Evolutionary conservation across 768 basidiomycete genomes (phyloP).

Genomic region (Vararia minispora): DNA sequence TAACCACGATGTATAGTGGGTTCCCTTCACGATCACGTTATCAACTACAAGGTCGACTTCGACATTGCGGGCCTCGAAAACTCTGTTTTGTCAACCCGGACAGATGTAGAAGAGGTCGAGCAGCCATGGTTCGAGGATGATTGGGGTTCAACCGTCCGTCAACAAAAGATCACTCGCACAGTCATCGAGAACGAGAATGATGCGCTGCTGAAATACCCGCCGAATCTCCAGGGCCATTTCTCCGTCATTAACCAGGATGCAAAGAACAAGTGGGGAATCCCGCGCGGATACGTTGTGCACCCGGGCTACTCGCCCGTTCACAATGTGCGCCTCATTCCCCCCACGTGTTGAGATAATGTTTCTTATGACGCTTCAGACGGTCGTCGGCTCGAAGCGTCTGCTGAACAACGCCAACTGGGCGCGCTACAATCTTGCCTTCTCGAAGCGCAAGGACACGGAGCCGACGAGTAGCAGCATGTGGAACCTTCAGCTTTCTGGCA

Average conservation of each 20-base stretch:
- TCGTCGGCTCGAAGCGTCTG: conserved; percentile 47
- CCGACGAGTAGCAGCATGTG: conserved; percentile 45
- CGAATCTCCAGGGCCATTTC: conserved; percentile 47
- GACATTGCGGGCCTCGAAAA: conserved; percentile 51
- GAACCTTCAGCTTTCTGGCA: conserved; percentile 52
- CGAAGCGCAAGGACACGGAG: conserved; percentile 49
- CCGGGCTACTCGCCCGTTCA: conserved; percentile 45
- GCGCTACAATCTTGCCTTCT: conserved; percentile 48
- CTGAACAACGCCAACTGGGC: conserved; percentile 59
- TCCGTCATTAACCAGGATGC: conserved; percentile 43
- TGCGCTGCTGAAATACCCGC: conserved; percentile 37
- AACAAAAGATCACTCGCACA: conserved; percentile 38
- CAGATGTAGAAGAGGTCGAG: conserved; percentile 35
- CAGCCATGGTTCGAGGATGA: conserved; percentile 49
- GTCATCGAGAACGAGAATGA: conserved; percentile 42
- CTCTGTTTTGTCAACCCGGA: conserved; percentile 40
- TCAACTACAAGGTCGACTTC: conserved; percentile 58
- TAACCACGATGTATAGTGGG: too few relatives aligned
- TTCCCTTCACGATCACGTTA: conserved; percentile 55
- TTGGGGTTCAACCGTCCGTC: conserved; percentile 44
- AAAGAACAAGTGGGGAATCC: conserved; percentile 44
- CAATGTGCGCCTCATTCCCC: conserved; percentile 24
- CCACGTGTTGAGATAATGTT: not conserved
- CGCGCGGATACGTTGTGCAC: conserved; percentile 51
- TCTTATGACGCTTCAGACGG: conserved; percentile 26